Conservation (phyloP, 2,329 filamentous ascomycete genomes). For the Microcera coccophila region DNA sequence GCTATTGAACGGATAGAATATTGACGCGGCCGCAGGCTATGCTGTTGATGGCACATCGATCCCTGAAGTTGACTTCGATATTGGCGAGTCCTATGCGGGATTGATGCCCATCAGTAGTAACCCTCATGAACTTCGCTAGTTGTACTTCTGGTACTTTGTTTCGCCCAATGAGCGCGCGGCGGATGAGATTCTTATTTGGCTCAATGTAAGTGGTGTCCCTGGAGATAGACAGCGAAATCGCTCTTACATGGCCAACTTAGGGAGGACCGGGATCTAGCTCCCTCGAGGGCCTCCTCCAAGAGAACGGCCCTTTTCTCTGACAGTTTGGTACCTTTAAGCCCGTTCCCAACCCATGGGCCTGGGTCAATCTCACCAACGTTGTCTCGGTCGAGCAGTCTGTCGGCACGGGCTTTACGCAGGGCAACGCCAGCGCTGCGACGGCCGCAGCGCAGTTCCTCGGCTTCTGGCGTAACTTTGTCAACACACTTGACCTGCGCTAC, state of each 20-base stretch:
- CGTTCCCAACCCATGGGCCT: slow-evolving; percentile 64
- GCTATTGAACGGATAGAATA: no score
- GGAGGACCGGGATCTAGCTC: slow-evolving; percentile 26
- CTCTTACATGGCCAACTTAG: slow-evolving; percentile 59
- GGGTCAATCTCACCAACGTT: slow-evolving; percentile 72
- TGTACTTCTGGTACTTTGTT: slow-evolving; percentile 68
- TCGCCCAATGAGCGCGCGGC: slow-evolving; percentile 46
- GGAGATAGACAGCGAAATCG: slow-evolving; percentile 25
- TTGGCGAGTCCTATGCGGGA: slow-evolving; percentile 64
- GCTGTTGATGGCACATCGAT: slow-evolving; percentile 61
- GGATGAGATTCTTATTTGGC: slow-evolving; percentile 61
- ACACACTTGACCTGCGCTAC: slow-evolving; percentile 64
- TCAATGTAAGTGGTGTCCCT: neutral
- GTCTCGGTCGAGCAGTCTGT: slow-evolving; percentile 70
- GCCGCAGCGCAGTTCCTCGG: slow-evolving; percentile 68
- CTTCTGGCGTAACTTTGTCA: slow-evolving; percentile 75
- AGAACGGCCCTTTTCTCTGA: slow-evolving; percentile 73
- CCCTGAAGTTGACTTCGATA: slow-evolving; percentile 66
- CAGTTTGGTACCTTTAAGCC: slow-evolving; percentile 65
- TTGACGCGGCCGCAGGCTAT: no score
- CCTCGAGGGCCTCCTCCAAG: slow-evolving; percentile 54
- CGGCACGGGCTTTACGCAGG: slow-evolving; percentile 65
- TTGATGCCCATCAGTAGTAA: slow-evolving; percentile 53
- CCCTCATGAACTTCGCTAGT: slow-evolving; percentile 45
- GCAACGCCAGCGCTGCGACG: slow-evolving; percentile 61